Evolutionary conservation across 2,329 filamentous ascomycete genomes (phyloP), one percentile per base, ranked within the genome.

Genomic region (Colletotrichum scovillei): DNA sequence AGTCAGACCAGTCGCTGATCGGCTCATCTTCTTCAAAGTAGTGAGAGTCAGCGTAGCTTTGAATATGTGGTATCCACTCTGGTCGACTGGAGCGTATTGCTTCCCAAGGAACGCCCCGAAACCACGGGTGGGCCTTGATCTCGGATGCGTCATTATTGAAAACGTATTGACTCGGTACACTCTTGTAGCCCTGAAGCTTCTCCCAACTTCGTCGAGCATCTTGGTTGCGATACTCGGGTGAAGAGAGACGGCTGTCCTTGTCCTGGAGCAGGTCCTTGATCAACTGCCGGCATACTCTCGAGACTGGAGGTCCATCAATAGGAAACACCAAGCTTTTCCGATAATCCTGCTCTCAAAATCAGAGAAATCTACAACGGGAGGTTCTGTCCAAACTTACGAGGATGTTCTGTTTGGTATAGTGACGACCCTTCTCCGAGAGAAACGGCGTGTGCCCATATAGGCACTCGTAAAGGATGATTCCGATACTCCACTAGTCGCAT

Each of bases 401-500:
- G 75, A 98, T 98, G 75, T 94, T 96, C 74, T 91, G 86, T 81
- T 98, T 98, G 2, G 95, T 98, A 76, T 93, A 89, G 72, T 95
- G 91, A 11, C 95, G 89, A 57, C 86, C 90, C 75, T 94, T 92
- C 60, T 96, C 93, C 19, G 93, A 91, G 65, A 95, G 90, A 81
- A 98, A 98, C 0, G 96, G 96, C 0, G 96, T 98, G 74, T 92
- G 93, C 0, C 96, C 96, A 80, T 97, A 98, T 1, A 98, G 86
- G 78, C 96, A 98, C 88, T 98, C 96, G 79, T 94, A 98, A 69
- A 98, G 84, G 79, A 98, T 98, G 79, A 98, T 92, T 66, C 95
- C 96, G 77, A 98, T 90, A 83, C 95, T 98, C 96, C 94, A 98
- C 95, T 90, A 98, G 83, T 98, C 96, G 83, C 96, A 98, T 79